These are phyloP conservation scores for Claviceps quebecensis DNA, from an alignment of 2,329 filamentous ascomycete genomes.

Conservation along the genomic window DNA sequence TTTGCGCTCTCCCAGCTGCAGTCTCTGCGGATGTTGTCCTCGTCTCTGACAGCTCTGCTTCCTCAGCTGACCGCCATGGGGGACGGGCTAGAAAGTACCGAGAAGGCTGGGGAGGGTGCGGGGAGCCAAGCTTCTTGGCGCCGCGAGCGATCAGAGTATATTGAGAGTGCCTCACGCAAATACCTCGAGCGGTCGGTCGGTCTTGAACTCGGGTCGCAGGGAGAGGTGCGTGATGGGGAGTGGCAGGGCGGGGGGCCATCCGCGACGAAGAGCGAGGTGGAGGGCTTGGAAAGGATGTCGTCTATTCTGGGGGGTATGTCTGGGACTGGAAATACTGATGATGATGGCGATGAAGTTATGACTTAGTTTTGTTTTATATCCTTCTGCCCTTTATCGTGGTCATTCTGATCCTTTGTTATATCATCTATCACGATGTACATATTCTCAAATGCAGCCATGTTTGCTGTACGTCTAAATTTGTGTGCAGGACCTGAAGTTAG, in stretches of 20 bases:
- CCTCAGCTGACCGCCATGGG: slow-evolving; percentile 37
- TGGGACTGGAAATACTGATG: not conserved
- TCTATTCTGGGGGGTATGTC: slow-evolving; percentile 24
- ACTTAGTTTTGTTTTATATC: not conserved
- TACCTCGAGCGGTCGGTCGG: slow-evolving; percentile 61
- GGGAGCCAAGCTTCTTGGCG: slow-evolving; percentile 35
- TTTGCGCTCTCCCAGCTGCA: slow-evolving; percentile 78
- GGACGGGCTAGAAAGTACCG: not conserved
- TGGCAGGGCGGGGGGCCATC: slow-evolving; percentile 43
- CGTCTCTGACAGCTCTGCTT: slow-evolving; percentile 47
- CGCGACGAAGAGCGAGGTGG: slow-evolving; percentile 38
- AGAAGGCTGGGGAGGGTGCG: not conserved
- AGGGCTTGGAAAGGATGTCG: slow-evolving; percentile 39
- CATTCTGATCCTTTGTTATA: no score
- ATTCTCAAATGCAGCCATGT: no score
- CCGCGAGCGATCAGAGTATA: slow-evolving; percentile 63
- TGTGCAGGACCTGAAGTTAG: no score
- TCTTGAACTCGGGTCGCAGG: slow-evolving; percentile 47
- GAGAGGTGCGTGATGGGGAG: slow-evolving; percentile 50
- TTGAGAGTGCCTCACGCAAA: slow-evolving; percentile 64
- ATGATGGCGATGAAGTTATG: slow-evolving; percentile 8
- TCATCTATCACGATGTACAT: no score
- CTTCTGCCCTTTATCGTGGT: not conserved
- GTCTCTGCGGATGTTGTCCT: slow-evolving; percentile 53
- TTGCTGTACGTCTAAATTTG: no score